These are phyloP conservation scores for Russula earlei DNA, from an alignment of 768 basidiomycete genomes.

Conservation along the genomic window DNA sequence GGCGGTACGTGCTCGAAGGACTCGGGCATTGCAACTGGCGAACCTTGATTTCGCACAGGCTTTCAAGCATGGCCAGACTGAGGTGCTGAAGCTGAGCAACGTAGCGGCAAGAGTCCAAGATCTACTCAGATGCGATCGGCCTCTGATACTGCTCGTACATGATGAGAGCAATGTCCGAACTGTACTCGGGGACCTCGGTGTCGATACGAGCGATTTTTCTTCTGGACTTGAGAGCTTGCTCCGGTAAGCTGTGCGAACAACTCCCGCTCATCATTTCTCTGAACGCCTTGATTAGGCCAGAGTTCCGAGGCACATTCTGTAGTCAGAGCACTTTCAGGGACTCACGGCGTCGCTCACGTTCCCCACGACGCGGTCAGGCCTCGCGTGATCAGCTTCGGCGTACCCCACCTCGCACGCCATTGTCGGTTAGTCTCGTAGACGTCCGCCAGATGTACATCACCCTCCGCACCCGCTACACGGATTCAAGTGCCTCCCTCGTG, in stretches of 20 bases:
- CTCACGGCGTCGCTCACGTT: conserved; percentile 14
- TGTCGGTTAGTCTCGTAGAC: conserved; percentile 8
- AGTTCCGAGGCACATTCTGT: neutral
- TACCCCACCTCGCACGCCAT: neutral
- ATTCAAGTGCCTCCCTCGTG: neutral
- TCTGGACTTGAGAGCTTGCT: conserved; percentile 11
- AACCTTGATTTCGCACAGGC: neutral
- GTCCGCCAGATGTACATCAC: conserved; percentile 15
- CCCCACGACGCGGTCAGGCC: conserved; percentile 8
- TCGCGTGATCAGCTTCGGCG: neutral
- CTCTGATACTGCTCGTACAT: conserved; percentile 12
- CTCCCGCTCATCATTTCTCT: neutral
- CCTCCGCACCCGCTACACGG: conserved; percentile 3
- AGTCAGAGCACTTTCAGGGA: neutral
- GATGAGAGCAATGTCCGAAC: neutral
- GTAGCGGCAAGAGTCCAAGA: conserved; percentile 3
- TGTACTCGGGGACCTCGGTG: conserved; percentile 1
- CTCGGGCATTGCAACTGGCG: neutral
- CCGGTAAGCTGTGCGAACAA: neutral
- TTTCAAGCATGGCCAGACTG: conserved; percentile 9
- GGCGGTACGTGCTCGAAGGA: conserved; percentile 2
- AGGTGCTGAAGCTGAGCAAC: conserved; percentile 1
- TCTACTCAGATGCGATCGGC: neutral
- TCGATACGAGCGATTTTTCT: neutral
- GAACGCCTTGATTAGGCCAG: neutral